phyloP scores from a whole-genome alignment of 164 flowering plant genomes.

The Magnolia kwangsiensis region DNA sequence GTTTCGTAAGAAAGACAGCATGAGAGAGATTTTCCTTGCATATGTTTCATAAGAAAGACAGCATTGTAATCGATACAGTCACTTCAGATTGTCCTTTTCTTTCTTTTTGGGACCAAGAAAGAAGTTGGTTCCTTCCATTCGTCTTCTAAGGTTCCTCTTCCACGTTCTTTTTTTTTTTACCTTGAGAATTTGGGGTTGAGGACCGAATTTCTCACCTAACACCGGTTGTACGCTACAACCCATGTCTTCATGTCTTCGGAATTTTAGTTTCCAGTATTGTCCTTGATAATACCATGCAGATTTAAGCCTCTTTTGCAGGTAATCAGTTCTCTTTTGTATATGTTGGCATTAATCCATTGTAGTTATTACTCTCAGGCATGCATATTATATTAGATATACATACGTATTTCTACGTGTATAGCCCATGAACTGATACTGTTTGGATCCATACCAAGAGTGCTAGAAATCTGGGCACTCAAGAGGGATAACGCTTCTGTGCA shows the following conservation, averaged over 20 bases:
- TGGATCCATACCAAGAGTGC: neutral
- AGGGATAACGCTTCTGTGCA: neutral
- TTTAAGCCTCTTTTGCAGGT: no score
- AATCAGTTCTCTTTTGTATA: no score
- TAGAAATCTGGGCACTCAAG: neutral
- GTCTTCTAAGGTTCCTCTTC: neutral
- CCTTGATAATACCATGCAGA: no score
- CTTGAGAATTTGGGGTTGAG: neutral
- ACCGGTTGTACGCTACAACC: no score
- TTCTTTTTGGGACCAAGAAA: neutral
- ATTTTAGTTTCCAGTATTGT: no score
- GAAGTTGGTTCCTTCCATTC: neutral
- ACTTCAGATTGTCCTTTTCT: slow-evolving; percentile 22
- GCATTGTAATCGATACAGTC: slow-evolving; percentile 39
- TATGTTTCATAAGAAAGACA: slow-evolving; percentile 21
- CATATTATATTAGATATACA: neutral
- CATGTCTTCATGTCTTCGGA: no score
- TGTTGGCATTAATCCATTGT: neutral
- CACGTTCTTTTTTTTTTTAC: neutral
- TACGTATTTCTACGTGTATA: neutral
- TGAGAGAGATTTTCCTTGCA: neutral
- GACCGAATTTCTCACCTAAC: no score
- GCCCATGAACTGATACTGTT: neutral
- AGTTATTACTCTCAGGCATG: neutral
- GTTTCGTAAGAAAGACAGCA: neutral